Base-by-base conservation (phyloP, 1,284 basidiomycete species). In the Rhodotorula glutinis region DNA sequence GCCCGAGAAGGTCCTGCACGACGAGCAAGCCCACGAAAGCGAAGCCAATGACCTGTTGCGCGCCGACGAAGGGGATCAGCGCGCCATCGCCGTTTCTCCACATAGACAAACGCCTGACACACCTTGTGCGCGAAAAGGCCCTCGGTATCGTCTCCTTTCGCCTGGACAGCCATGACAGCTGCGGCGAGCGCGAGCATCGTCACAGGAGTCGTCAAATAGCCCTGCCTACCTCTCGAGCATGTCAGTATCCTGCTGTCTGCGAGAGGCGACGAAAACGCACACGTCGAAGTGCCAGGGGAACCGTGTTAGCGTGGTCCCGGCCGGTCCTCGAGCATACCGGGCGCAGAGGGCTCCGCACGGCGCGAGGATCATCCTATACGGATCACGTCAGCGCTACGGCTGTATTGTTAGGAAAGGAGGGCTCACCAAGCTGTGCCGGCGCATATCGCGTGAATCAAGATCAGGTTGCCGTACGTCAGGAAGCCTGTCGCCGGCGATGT, bases 261-360 rank as follows among this genome's bases (percentile, higher is more conserved):
- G 33, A 38, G 33, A 38, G 33, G 33, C 33, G 5, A 38, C 33
- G 7, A 11, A 7, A 16, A 58, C 57, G 9, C 29, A 61, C 62
- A 62, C 40, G 19, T 27, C 17, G 19, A 68, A 68, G 27, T 64
- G 66, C 53, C 63, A 64, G 7, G 62, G 59, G 16, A 68, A 64
- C 14, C 54, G 52, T 2, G 49, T 38, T 19, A 61, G n/a, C 11
- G 62, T 61, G 3, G 49, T 54, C 0, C 59, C 59, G 3, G 62
- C 46, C n/a, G 59, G 55, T 1, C 56, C 53, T 16, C 65, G 47
- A 4, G 47, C 62, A 29, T 60, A 47, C 2, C 69, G 62, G 2
- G 65, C 65, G 30, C 58, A 65, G 19, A 70, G 60, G 3, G 64
- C 65, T 4, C 58, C 63, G 25, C 62, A 29, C 13, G 65, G 69